These are phyloP conservation scores for Phyllosticta ampelicida DNA, from an alignment of 2,329 filamentous ascomycete species.

Conservation along the genomic window DNA sequence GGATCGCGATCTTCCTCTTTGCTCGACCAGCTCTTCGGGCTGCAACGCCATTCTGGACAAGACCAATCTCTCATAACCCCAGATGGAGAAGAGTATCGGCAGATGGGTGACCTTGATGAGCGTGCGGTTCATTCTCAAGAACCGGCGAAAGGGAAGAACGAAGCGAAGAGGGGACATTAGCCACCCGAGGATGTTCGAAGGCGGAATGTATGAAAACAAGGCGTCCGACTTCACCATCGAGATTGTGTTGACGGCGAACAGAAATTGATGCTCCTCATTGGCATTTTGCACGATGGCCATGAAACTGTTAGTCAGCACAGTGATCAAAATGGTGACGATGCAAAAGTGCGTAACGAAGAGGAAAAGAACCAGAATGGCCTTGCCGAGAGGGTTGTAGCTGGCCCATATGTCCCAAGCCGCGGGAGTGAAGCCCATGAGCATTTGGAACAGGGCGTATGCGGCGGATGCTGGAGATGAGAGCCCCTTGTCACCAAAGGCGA, in stretches of 20 bases:
- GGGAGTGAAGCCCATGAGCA: constrained; percentile 91
- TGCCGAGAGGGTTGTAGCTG: constrained; percentile 69
- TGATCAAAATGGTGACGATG: constrained; percentile 87
- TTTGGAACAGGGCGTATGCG: constrained; percentile 87
- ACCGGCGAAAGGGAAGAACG: constrained; percentile 66
- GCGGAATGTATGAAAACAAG: constrained; percentile 85
- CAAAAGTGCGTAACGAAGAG: constrained; percentile 93
- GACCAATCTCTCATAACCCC: constrained; percentile 72
- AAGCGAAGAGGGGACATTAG: constrained; percentile 73
- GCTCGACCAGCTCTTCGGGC: constrained; percentile 75
- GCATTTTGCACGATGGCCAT: constrained; percentile 91
- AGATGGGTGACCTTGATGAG: constrained; percentile 88
- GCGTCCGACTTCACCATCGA: constrained; percentile 98
- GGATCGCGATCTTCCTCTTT: constrained; percentile 49
- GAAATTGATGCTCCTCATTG: constrained; percentile 80
- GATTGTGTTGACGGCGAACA: constrained; percentile 94
- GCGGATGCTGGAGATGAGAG: constrained; percentile 56
- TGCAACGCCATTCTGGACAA: constrained; percentile 68
- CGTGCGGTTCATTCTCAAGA: constrained; percentile 76
- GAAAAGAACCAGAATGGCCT: constrained; percentile 65
- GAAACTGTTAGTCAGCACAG: constrained; percentile 86
- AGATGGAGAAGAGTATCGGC: constrained; percentile 77
- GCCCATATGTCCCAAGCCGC: constrained; percentile 88
- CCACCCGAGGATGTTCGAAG: constrained; percentile 87
- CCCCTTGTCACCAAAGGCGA: constrained; percentile 61